phyloP scores from a whole-genome alignment of 1,284 basidiomycete species.

The Golubevia sp. region DNA sequence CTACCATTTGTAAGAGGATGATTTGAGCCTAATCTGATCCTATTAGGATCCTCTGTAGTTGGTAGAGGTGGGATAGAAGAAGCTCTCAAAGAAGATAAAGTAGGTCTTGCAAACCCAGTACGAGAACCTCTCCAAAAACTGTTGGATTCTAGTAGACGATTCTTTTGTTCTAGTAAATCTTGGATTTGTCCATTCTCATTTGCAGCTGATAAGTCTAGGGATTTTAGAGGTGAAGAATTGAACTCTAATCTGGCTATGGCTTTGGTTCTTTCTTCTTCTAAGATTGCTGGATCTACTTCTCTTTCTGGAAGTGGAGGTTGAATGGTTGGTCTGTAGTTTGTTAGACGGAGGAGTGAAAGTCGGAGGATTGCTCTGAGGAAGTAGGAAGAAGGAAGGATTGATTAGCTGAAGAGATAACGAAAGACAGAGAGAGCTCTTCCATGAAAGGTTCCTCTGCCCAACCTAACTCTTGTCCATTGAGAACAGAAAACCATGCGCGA shows the following conservation, averaged over 20 bases:
- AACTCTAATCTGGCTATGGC: conserved; percentile 14
- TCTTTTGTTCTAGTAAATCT: background rate
- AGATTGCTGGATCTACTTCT: conserved; percentile 52
- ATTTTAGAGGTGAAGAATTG: too few species aligned
- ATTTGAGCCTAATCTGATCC: conserved; percentile 1
- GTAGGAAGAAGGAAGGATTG: background rate
- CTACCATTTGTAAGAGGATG: conserved; percentile 7
- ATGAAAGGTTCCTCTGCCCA: too few species aligned
- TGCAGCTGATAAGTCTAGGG: too few species aligned
- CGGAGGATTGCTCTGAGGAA: background rate
- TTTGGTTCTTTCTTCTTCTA: conserved; percentile 33
- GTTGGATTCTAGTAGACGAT: background rate
- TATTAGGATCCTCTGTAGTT: conserved; percentile 18
- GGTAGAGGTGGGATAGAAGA: conserved; percentile 16
- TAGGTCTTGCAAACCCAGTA: conserved; percentile 38
- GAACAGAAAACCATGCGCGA: too few species aligned
- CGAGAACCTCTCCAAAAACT: conserved; percentile 42
- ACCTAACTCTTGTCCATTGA: too few species aligned
- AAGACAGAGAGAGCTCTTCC: too few species aligned
- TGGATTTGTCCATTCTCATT: too few species aligned
- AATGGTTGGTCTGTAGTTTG: background rate
- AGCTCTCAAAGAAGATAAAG: conserved; percentile 40
- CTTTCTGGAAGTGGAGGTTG: conserved; percentile 50
- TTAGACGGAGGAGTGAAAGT: background rate
- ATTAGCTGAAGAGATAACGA: too few species aligned